Evolutionary conservation across 129 eudicot genomes (phyloP).

Genomic region (Flaveria linearis): DNA sequence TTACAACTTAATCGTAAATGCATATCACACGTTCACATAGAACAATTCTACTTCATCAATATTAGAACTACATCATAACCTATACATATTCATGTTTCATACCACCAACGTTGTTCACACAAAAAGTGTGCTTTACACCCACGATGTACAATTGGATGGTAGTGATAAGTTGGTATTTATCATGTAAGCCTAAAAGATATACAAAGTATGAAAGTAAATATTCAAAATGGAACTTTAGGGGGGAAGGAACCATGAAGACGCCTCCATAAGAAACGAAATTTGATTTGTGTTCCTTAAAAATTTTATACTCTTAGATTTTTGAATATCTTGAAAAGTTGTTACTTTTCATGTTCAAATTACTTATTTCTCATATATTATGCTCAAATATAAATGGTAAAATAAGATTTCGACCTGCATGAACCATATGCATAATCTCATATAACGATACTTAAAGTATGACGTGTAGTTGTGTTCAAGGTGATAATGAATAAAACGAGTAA

Average conservation of each 20-base stretch:
- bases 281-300: constrained; percentile 24
- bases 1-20: neutral
- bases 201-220: constrained; percentile 8
- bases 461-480: too few species aligned
- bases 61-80: neutral
- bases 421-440: neutral
- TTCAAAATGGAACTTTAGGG: constrained; percentile 7
- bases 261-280: neutral
- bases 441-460: too few species aligned
- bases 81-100: neutral
- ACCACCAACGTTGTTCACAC: constrained; percentile 7
- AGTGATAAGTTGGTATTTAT: constrained; percentile 21
- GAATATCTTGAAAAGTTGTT: neutral
- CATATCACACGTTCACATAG: constrained; percentile 3
- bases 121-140: constrained; percentile 1
- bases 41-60: neutral
- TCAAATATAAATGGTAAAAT: neutral
- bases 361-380: neutral
- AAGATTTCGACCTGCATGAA: neutral
- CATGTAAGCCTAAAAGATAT: constrained; percentile 10
- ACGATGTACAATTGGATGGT: neutral
- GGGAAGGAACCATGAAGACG: constrained; percentile 9
- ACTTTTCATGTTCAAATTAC: neutral
- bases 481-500: neutral
- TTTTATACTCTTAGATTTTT: neutral